Evolutionary conservation across 768 basidiomycete species (phyloP).

Genomic region (Tylopilus rubrobrunneus): DNA sequence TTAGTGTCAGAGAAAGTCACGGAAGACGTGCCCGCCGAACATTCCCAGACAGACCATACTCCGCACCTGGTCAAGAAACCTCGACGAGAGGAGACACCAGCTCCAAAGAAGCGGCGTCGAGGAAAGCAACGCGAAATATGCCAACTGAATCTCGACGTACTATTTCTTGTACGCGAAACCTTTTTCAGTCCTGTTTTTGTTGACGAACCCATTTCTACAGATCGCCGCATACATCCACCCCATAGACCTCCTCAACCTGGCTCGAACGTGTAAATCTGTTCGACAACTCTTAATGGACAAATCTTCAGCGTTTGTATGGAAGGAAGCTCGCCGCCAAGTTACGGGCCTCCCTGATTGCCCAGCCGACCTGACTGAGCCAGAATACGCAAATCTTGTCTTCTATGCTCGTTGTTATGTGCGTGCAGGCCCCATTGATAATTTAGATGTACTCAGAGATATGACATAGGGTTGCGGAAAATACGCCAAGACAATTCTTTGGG

Average conservation of each 20-base stretch:
- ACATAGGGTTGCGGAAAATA: slow-evolving; percentile 13
- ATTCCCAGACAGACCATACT: too few relatives aligned
- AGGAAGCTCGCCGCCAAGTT: neutral
- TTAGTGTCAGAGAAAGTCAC: neutral
- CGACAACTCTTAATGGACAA: neutral
- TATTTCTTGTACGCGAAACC: neutral
- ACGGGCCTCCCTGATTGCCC: neutral
- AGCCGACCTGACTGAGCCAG: slow-evolving; percentile 1
- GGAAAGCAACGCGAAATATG: neutral
- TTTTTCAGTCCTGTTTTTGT: neutral
- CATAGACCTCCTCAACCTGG: neutral
- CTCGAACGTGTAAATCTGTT: neutral
- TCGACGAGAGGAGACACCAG: neutral
- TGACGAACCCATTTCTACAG: neutral
- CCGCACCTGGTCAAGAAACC: neutral
- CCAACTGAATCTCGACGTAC: neutral
- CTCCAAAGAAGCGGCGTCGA: neutral
- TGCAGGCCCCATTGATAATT: neutral
- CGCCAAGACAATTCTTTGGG: slow-evolving; percentile 5
- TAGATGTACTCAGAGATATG: neutral
- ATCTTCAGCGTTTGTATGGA: neutral
- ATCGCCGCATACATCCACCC: neutral
- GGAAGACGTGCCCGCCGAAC: neutral
- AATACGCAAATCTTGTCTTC: neutral
- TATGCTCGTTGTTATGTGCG: neutral